Evolutionary conservation across 495 filamentous ascomycete genomes (phyloP), one percentile per base, ranked within the genome.

Genomic region (Thozetella sp.): DNA sequence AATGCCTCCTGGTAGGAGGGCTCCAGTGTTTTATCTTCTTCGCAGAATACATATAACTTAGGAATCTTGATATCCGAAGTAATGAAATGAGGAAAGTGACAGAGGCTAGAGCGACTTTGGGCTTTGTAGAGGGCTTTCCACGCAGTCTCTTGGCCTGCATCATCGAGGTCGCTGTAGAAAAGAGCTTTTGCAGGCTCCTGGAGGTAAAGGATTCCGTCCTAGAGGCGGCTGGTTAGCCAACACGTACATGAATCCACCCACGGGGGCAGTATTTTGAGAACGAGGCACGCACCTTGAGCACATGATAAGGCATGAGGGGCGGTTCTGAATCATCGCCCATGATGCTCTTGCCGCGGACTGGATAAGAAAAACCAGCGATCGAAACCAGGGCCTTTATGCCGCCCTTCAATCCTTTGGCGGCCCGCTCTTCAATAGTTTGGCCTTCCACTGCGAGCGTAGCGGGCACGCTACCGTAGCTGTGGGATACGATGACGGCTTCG

Each of bases 261-360:
- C 20, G 13, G 15, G 4, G 2, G 4, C 4, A 15, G 50, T 4
- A 22, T 19, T 6, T 9, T 2, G 25, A 22, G 4, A 22, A 9
- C 11, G 22, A 22, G 4, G 3, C 2, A 23, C 15, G 20, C 25
- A 22, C 50, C 50, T 52, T 22, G 15, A 52, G 50, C 9, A 52
- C 25, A 25, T 52, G 50, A 25, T 22, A 52, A 9, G 50, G 50
- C 50, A 52, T 52, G 13, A 52, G n/a, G 15, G 50, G 50, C 15
- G 50, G 50, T 22, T 52, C 50, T 25, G 50, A 52, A 4, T 52
- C 50, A 25, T 52, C 50, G 50, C 50, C 50, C 50, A 52, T 23
- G 22, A 52, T 25, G 25, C 50, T 52, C 50, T 52, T 52, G n/a
- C 50, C 50, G 17, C n/a, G n/a, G 22, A 52, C 50, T 22, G 50